Percentiles rank a stretch among this genome's conserved stretches.
Conservation (phyloP, 768 basidiomycete genomes). For the Leucocoprinus sp. region DNA sequence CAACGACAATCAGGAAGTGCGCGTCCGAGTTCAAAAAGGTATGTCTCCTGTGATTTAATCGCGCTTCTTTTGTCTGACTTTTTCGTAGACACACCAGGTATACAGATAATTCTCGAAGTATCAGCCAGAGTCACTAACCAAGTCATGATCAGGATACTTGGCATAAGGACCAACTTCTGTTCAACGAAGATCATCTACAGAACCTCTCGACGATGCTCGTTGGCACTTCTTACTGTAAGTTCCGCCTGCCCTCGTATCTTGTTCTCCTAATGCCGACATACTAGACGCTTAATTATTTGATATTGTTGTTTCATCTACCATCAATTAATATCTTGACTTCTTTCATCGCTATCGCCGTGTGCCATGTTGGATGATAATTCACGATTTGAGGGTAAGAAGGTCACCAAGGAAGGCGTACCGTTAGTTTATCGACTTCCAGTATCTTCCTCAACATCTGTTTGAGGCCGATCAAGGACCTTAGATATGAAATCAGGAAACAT, state of each 20-base stretch:
- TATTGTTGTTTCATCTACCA: conserved; percentile 1
- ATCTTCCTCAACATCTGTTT: too few species aligned
- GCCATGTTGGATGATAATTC: neutral
- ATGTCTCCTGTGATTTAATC: conserved; percentile 14
- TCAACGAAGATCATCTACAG: conserved; percentile 86
- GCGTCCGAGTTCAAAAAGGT: conserved; percentile 84
- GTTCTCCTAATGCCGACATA: conserved; percentile 4
- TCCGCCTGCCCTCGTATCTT: neutral
- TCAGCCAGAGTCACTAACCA: neutral
- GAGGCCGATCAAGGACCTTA: neutral
- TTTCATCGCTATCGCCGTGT: neutral
- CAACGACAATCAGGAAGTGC: conserved; percentile 80
- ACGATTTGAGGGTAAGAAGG: neutral
- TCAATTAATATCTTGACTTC: neutral
- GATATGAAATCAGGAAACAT: conserved; percentile 15
- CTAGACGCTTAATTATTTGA: conserved; percentile 12
- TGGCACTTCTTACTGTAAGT: conserved; percentile 82
- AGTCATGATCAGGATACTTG: conserved; percentile 62
- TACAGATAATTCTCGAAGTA: neutral
- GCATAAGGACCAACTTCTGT: conserved; percentile 81
- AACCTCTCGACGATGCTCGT: conserved; percentile 83
- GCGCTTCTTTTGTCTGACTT: conserved; percentile 7
- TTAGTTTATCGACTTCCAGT: too few species aligned
- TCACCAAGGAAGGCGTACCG: conserved; percentile 9
- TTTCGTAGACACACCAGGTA: conserved; percentile 55